These are phyloP conservation scores for Trypanosoma platydactyli DNA, from an alignment of 208 protist species.

Conservation along the genomic window DNA sequence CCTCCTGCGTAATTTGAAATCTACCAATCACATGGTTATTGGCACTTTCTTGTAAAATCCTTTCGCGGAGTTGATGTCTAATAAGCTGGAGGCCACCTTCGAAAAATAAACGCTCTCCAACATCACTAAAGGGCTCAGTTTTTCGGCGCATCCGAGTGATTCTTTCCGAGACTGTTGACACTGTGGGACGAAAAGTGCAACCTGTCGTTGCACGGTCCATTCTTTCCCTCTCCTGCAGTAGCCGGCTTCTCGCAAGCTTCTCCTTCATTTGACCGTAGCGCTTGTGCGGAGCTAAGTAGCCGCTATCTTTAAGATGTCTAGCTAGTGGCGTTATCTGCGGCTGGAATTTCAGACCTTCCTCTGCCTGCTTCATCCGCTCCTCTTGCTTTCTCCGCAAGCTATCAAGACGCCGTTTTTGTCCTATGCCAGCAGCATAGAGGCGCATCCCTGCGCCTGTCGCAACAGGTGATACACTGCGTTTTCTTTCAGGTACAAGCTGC, in stretches of 20 bases:
- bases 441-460: slow-evolving; percentile 52
- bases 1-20: slow-evolving; percentile 34
- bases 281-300: slow-evolving; percentile 37
- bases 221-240: slow-evolving; percentile 33
- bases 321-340: slow-evolving; percentile 62
- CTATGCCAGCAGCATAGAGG: slow-evolving; percentile 44
- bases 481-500: slow-evolving; percentile 6
- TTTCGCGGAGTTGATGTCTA: slow-evolving; percentile 71
- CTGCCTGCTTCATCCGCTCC: slow-evolving; percentile 22
- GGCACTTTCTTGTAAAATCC: slow-evolving; percentile 32
- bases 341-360: slow-evolving; percentile 54
- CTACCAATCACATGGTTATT: slow-evolving; percentile 46
- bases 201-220: slow-evolving; percentile 36
- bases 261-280: slow-evolving; percentile 30
- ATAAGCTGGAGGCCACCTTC: slow-evolving; percentile 75
- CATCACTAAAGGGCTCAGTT: slow-evolving; percentile 52
- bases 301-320: slow-evolving; percentile 26
- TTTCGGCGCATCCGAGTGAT: slow-evolving; percentile 32
- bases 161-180: slow-evolving; percentile 40
- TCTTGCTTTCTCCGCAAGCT: slow-evolving; percentile 29
- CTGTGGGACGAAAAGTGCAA: slow-evolving; percentile 61
- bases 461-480: slow-evolving; percentile 30
- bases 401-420: slow-evolving; percentile 14
- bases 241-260: slow-evolving; percentile 32
- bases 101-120: slow-evolving; percentile 70